Evolutionary conservation across 176 grass and related monocot species (phyloP).

Genomic region (Sorghum bicolor): Sorghum_bicolor_NCBIv3 NC_012875.2:55026001-55026500

Average conservation of each 20-base stretch:
- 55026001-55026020: too few species aligned
- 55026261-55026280: neutral
- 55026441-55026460: neutral
- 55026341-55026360: neutral
- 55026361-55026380: neutral
- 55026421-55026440: neutral
- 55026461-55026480: neutral
- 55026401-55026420: neutral
- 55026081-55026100: too few species aligned
- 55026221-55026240: neutral
- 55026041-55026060: too few species aligned
- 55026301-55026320: neutral
- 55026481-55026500: neutral
- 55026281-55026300: neutral
- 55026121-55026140: too few species aligned
- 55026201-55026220: neutral
- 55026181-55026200: neutral
- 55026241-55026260: constrained; percentile 6
- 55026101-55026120: too few species aligned
- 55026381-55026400: neutral
- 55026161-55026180: too few species aligned
- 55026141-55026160: too few species aligned
- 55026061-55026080: too few species aligned
- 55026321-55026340: neutral
- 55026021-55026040: too few species aligned